Evolutionary conservation across 257 asterid species (phyloP), one percentile per base, ranked within the genome.

Genomic region (Salvia hispanica): DNA sequence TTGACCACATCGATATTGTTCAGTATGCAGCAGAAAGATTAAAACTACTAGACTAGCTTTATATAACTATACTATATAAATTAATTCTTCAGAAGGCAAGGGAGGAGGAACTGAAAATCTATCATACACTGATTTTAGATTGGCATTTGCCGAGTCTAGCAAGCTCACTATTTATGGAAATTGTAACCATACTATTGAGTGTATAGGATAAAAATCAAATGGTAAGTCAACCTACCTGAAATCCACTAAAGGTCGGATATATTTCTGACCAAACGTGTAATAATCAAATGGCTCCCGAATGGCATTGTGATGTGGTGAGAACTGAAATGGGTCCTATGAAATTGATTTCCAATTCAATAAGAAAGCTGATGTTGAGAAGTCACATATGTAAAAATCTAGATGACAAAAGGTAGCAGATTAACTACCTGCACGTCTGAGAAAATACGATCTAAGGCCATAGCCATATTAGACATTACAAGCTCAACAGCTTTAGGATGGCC

Each of bases 281-380:
- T 90, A 90, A 78, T 90, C 97, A 76, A 88, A 90, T 69, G 97
- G 97, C 72, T 88, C 90, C 65, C 97, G 90, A 73, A 90, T 80
- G 80, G 97, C 96, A 78, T 74, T 66, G 76, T 90, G 97, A 76
- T 83, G 48, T 21, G 95, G 87, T 56, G 83, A 74, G 79, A 90
- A 88, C 47, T 84, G 90, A 81, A 82, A 90, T 21, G 97, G 84
- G 62, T 88, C 95, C 96, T 90, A 90, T 69, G 79, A 82, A 28
- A 51, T 70, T 56, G 69, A 45, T 65, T n/a, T 76, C 65, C 34
- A 48, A 53, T 58, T 36, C 16, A 66, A 21, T 18, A 13, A 45
- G 63, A 62, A 58, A 37, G 43, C 62, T 39, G 57, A 64, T 60
- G 47, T n/a, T 4, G 21, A 25, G 67, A 39, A 42, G n/a, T 57